phyloP scores from a whole-genome alignment of 1,284 basidiomycete species.

The Puccinia hordei region DNA sequence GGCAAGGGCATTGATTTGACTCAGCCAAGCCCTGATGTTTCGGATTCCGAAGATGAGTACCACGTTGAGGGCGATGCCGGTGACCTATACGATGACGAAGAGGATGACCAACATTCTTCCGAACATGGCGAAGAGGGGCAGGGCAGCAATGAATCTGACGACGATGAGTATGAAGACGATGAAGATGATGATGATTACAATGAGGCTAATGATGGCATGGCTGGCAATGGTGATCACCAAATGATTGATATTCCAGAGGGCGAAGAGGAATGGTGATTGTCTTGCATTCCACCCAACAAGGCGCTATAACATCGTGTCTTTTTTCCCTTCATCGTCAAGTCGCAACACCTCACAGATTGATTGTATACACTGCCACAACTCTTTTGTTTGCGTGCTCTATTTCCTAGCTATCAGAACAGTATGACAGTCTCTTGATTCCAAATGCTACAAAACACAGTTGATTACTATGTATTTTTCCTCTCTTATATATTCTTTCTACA shows the following conservation, averaged over 20 bases:
- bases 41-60: not conserved
- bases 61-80: not conserved
- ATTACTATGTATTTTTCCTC: too few species aligned
- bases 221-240: not conserved
- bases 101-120: not conserved
- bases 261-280: not conserved
- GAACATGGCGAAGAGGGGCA: not conserved
- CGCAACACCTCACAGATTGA: too few species aligned
- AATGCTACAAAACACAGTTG: too few species aligned
- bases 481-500: too few species aligned
- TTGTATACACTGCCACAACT: too few species aligned
- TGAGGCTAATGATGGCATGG: not conserved
- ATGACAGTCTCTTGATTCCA: too few species aligned
- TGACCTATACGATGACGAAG: slow-evolving; percentile 3
- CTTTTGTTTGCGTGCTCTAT: too few species aligned
- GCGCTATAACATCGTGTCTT: too few species aligned
- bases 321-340: too few species aligned
- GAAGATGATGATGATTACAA: not conserved
- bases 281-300: not conserved
- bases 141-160: not conserved
- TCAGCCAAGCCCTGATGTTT: not conserved
- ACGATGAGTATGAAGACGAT: too few species aligned
- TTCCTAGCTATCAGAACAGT: too few species aligned
- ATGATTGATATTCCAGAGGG: slow-evolving; percentile 3
- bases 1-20: slow-evolving; percentile 18